Base-by-base conservation (phyloP, 306 rosid genomes). In the Rubus parviflorus region DNA sequence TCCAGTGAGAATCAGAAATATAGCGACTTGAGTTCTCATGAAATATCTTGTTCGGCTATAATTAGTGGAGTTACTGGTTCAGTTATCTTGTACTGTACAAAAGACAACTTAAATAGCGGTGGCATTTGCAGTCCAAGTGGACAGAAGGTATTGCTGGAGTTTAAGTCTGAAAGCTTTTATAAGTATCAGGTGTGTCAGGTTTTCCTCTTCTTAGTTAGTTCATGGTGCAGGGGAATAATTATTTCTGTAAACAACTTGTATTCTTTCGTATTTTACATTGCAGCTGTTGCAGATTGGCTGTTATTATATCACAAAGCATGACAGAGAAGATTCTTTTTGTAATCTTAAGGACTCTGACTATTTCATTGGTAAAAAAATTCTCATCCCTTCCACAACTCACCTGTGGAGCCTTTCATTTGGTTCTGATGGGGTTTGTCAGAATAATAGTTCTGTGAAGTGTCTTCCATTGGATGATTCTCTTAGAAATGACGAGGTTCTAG, bases 211-310 rank as follows among this genome's bases (percentile, higher is more conserved):
- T 14, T 52, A 5, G 40, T 51, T 79, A 48, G 60, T 78, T n/a
- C 74, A 16, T 66, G 47, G 79, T 30, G 30, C 6, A 14, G 52
- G 76, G 40, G 74, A 43, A 17, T 48, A 79, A 52, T 25, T 68
- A 43, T 66, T 72, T 58, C 23, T 60, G 77, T 74, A 73, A 48
- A 57, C 12, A 63, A 74, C 56, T 45, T 68, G 76, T 84, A 81
- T 77, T 74, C 48, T 42, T 75, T 83, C 79, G 72, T 43, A 60
- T 75, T 73, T 51, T 65, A 53, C 64, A 80, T 84, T 82, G 85
- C 93, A 90, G 98, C 75, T 83, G 64, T 75, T 95, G 90, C 95
- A 87, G 87, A 92, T 95, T 80, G 97, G 97, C 75, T 81, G 81
- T 77, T 85, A 88, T 86, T 95, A 92, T 86, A 80, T 90, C 61